phyloP scores from a whole-genome alignment of 768 basidiomycete genomes.

The Calocera cornea region DNA sequence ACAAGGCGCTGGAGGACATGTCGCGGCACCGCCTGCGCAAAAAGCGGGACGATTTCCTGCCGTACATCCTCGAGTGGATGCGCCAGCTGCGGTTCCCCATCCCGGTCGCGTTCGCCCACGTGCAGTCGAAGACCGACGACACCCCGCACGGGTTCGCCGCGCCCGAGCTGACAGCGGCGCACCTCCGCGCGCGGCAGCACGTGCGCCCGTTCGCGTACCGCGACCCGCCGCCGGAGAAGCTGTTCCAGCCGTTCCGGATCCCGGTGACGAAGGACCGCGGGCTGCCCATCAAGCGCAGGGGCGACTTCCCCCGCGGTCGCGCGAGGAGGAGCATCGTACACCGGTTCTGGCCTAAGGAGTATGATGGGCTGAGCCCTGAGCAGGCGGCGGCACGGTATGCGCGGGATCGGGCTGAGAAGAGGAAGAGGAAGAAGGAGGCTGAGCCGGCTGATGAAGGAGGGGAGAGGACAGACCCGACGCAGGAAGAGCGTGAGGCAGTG shows the following conservation, averaged over 20 bases:
- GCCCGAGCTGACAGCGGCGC: not conserved
- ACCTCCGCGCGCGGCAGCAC: not conserved
- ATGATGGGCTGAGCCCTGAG: not conserved
- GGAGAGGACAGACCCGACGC: not conserved
- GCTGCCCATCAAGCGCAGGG: not conserved
- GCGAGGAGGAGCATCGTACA: not conserved
- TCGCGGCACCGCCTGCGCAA: not conserved
- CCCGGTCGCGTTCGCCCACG: not conserved
- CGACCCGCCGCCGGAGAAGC: not conserved
- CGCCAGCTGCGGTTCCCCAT: not conserved
- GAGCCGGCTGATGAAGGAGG: not conserved
- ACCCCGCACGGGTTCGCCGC: not conserved
- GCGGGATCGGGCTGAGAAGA: too few relatives aligned
- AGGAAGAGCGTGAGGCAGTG: not conserved
- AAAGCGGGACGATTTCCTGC: not conserved
- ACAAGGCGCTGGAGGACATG: not conserved
- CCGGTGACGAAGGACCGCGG: not conserved
- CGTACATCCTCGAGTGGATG: not conserved
- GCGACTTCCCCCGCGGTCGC: not conserved
- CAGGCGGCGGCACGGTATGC: not conserved
- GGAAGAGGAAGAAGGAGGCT: not conserved
- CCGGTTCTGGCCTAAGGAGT: too few relatives aligned
- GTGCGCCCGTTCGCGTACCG: not conserved
- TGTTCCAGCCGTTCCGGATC: not conserved
- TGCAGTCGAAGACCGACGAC: not conserved